phyloP scores from a whole-genome alignment of 148 eudicot genomes.

The Amaranthus hypochondriacus region DNA sequence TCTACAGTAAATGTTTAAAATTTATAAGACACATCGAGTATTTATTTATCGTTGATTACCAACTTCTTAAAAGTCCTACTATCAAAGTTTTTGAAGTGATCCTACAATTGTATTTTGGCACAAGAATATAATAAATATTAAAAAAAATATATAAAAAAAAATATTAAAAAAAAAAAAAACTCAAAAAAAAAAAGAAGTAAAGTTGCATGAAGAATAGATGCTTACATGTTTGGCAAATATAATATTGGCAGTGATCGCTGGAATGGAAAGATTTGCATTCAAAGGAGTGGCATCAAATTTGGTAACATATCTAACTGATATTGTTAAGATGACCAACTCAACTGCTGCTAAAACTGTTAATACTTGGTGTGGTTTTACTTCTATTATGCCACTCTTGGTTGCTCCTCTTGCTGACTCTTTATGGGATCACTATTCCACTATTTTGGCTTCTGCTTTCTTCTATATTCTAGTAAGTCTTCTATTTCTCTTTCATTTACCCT shows the following conservation, averaged over 20 bases:
- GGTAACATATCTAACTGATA: conserved; percentile 75
- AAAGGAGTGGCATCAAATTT: conserved; percentile 98
- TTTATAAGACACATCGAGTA: no score
- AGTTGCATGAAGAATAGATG: no score
- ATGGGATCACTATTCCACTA: conserved; percentile 66
- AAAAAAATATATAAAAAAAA: no score
- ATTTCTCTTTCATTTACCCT: not conserved
- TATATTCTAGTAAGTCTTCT: conserved; percentile 52
- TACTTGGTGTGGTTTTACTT: conserved; percentile 80
- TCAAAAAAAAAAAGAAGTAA: no score
- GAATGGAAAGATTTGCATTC: conserved; percentile 94
- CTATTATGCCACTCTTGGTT: conserved; percentile 72
- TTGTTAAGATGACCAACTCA: conserved; percentile 72
- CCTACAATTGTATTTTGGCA: no score
- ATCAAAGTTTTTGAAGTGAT: no score
- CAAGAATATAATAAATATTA: no score
- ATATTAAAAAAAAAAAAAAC: no score
- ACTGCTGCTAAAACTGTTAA: conserved; percentile 80
- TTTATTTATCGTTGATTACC: no score
- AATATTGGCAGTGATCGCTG: conserved; percentile 51
- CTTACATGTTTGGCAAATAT: no score
- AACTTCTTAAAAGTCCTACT: no score
- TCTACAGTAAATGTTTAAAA: no score
- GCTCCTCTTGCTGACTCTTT: conserved; percentile 75
- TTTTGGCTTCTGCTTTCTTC: conserved; percentile 52